Base-by-base conservation (phyloP, 139 green algal genomes). In the Coelastrella sp. region DNA sequence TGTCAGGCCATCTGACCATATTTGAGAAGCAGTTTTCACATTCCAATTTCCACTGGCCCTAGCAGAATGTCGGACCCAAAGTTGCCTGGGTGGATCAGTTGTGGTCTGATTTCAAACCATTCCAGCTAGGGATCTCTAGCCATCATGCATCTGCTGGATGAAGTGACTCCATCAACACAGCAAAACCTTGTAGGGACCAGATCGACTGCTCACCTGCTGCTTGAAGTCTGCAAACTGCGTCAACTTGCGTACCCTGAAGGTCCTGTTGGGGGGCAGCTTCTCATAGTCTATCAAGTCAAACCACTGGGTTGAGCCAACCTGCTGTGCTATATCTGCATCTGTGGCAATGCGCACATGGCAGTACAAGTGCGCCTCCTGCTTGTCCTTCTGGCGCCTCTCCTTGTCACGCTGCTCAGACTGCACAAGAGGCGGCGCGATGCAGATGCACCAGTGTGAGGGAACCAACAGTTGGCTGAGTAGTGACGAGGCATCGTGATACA, bases 281-380 rank as follows among this genome's bases (percentile, higher is more conserved):
- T 97, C 94, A 87, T 97, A 93, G 92, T 99, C 96, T 11, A 98
- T 96, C 56, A 99, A 94, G 94, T 99, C 98, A 89, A 99, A 99
- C 65, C 76, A 90, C 59, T 78, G 59, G 76, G 10, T 27, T 7
- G 9, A 74, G 59, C 82, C 87, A 35, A 81, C 73, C 89, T 96
- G 94, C n/a, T 84, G 60, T 56, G 66, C 24, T n/a, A 98, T 91
- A 93, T 97, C 94, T 12, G 63, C 75, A 70, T 97, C 92, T 7
- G 85, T 95, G 6, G 94, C 93, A 58, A 97, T 89, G 22, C 89
- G 89, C 85, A 95, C 72, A 25, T 95, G 92, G 49, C 96, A 96
- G 94, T 97, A 99, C 83, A 99, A 93, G 93, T 99, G 98, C 72
- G 98, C 98, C 95, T 96, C 91, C 87, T 82, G 90, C 96, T 98